Conservation (phyloP, 805 yeast genomes). For the Saccharomycopsis fibuligera region DNA sequence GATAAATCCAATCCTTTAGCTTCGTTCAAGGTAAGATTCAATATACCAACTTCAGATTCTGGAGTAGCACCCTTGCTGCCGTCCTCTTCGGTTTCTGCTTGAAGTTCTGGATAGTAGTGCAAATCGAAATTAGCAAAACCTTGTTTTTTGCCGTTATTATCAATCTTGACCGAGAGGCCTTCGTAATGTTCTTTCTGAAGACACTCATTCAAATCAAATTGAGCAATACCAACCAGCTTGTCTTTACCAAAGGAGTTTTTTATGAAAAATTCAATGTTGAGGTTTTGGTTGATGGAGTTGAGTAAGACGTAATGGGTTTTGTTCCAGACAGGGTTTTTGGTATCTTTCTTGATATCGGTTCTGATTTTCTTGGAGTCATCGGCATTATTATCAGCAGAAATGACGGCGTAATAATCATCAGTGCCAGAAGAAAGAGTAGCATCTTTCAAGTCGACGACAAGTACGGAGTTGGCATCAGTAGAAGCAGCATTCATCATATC, state of each 20-base stretch:
- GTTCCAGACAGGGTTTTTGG: conserved; percentile 57
- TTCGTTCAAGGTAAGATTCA: conserved; percentile 55
- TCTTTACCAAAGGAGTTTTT: conserved; percentile 9
- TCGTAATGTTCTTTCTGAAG: conserved; percentile 43
- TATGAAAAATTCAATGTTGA: conserved; percentile 29
- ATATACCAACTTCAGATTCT: conserved; percentile 67
- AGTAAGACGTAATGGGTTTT: conserved; percentile 59
- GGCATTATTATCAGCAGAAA: conserved; percentile 40
- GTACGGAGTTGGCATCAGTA: conserved; percentile 64
- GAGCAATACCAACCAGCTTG: conserved; percentile 18
- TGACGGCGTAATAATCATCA: conserved; percentile 53
- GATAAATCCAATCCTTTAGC: conserved; percentile 53
- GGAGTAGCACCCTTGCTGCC: conserved; percentile 30
- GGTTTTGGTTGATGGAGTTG: conserved; percentile 47
- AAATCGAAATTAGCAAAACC: conserved; percentile 51
- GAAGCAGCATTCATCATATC: conserved; percentile 58
- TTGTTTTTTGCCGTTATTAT: conserved; percentile 23
- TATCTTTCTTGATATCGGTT: conserved; percentile 52
- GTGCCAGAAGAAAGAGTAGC: conserved; percentile 40
- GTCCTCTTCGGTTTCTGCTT: conserved; percentile 20
- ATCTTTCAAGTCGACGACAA: conserved; percentile 55
- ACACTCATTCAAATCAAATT: conserved; percentile 46
- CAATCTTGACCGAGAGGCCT: conserved; percentile 26
- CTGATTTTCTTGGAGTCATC: conserved; percentile 29
- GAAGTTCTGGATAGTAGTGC: conserved; percentile 24